These are phyloP conservation scores for Linum usitatissimum DNA, from an alignment of 345 rosid species.

Conservation along the genomic window DNA sequence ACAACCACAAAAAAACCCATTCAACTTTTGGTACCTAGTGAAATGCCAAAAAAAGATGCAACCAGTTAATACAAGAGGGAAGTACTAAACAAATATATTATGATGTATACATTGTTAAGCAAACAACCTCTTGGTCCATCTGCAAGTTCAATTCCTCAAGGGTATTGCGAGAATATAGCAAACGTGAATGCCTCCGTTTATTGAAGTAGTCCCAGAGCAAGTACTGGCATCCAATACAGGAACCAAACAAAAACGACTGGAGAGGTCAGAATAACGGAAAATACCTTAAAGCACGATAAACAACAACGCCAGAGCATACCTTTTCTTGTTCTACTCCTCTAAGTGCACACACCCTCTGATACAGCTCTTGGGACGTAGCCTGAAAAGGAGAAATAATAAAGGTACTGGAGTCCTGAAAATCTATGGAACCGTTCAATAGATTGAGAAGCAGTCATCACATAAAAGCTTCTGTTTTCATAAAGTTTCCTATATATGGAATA, in stretches of 20 bases:
- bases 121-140: conserved; percentile 74
- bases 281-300: background rate
- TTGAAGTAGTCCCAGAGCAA: conserved; percentile 68
- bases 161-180: conserved; percentile 34
- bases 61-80: background rate
- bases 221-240: conserved; percentile 26
- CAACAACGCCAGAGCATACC: conserved; percentile 32
- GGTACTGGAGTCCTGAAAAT: background rate
- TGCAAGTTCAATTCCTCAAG: conserved; percentile 64
- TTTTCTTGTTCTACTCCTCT: conserved; percentile 45
- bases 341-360: conserved; percentile 49
- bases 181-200: conserved; percentile 26
- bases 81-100: background rate
- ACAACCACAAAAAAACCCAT: background rate
- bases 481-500: no score
- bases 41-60: background rate
- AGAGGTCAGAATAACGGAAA: conserved; percentile 1
- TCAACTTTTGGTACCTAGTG: background rate
- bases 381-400: conserved; percentile 20
- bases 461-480: no score
- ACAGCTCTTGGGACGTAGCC: conserved; percentile 68
- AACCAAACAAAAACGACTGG: conserved; percentile 1
- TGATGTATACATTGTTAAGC: conserved; percentile 5
- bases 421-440: background rate
- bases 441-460: background rate